Conservation (phyloP, 345 rosid species). For the Heritiera littoralis region DNA sequence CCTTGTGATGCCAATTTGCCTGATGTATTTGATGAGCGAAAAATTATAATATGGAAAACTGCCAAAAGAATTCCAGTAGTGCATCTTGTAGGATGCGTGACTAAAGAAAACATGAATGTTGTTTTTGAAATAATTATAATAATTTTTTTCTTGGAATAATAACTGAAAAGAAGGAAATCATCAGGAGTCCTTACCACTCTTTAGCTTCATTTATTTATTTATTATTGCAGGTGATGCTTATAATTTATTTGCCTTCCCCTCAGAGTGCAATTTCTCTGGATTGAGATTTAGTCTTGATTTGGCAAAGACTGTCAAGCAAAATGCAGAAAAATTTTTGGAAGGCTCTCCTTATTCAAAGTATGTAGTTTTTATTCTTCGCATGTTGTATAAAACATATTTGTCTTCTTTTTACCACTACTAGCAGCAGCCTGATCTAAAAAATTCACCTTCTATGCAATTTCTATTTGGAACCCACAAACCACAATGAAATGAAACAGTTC, state of each 20-base stretch:
- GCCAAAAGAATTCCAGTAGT: background rate
- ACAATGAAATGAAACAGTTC: background rate
- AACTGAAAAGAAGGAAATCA: background rate
- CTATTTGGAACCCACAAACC: background rate
- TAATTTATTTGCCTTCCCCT: slow-evolving; percentile 90
- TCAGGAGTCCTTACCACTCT: slow-evolving; percentile 16
- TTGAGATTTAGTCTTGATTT: slow-evolving; percentile 70
- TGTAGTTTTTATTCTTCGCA: slow-evolving; percentile 20
- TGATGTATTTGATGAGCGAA: background rate
- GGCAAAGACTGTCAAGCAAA: slow-evolving; percentile 71
- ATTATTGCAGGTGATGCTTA: slow-evolving; percentile 60
- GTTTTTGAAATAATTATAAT: background rate
- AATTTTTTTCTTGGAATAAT: background rate
- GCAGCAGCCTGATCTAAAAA: slow-evolving; percentile 11
- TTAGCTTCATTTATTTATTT: background rate
- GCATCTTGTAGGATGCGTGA: background rate
- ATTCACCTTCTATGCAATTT: background rate
- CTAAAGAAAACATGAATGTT: background rate
- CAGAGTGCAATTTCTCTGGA: slow-evolving; percentile 98
- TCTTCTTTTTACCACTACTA: background rate
- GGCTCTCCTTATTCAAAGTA: slow-evolving; percentile 64
- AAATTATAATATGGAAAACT: background rate
- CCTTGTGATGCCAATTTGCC: background rate
- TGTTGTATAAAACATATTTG: background rate
- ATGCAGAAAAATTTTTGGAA: slow-evolving; percentile 45